Percentiles rank a stretch among this genome's conserved stretches.
These are phyloP conservation scores for Gigaspora rosea DNA, from an alignment of 192 early-diverging fungal species.

Conservation along the genomic window DNA sequence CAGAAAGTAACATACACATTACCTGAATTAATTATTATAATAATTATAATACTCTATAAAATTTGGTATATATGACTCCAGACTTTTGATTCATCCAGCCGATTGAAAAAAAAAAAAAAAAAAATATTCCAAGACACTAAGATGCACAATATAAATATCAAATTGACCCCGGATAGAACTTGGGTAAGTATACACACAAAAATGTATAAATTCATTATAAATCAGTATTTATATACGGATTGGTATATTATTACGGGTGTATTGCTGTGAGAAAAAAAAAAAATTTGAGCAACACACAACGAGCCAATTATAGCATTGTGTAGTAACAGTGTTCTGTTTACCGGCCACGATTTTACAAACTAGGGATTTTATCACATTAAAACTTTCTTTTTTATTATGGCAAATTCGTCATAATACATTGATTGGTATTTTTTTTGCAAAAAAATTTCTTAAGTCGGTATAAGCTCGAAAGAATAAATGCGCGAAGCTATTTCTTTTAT, in stretches of 20 bases:
- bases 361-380: conserved; percentile 10
- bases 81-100: neutral
- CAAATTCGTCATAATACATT: neutral
- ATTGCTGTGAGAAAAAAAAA: too few relatives aligned
- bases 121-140: neutral
- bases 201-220: neutral
- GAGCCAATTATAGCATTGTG: too few relatives aligned
- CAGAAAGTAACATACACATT: neutral
- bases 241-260: too few relatives aligned
- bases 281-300: too few relatives aligned
- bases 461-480: neutral
- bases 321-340: too few relatives aligned
- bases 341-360: neutral
- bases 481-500: too few relatives aligned
- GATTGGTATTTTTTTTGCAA: neutral
- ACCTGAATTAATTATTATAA: neutral
- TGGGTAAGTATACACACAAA: neutral
- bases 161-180: neutral
- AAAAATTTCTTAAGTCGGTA: neutral
- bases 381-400: neutral
- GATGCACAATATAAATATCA: neutral
- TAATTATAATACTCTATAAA: neutral
- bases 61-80: conserved; percentile 1
- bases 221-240: neutral
- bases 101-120: neutral